Evolutionary conservation across 2,329 filamentous ascomycete genomes (phyloP).

Genomic region (Aspergillus glaucus): DNA sequence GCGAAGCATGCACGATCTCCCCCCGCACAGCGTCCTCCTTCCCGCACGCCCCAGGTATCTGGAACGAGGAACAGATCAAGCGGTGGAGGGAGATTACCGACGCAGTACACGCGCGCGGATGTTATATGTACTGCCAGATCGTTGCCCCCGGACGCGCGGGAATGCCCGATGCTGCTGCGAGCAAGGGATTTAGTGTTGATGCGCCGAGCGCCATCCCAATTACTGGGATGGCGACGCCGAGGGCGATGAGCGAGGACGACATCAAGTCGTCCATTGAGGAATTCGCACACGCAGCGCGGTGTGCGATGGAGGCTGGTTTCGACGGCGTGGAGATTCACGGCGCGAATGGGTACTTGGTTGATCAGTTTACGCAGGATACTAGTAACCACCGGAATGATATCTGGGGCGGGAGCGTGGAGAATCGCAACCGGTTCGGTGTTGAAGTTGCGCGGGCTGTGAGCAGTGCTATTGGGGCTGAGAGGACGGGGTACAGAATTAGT

Average conservation of each 20-base stretch:
- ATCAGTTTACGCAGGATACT: constrained; percentile 45
- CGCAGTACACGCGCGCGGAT: constrained; percentile 55
- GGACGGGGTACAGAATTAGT: constrained; percentile 39
- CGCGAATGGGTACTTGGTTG: constrained; percentile 44
- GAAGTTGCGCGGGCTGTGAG: constrained; percentile 43
- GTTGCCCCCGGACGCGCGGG: constrained; percentile 54
- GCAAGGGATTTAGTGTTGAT: background rate
- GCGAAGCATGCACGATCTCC: constrained; percentile 50
- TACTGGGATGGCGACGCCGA: constrained; percentile 22
- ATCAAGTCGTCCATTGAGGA: constrained; percentile 35
- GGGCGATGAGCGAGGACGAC: constrained; percentile 29
- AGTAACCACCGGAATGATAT: constrained; percentile 43
- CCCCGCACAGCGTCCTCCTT: constrained; percentile 37
- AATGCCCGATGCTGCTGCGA: constrained; percentile 14
- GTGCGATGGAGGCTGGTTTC: constrained; percentile 49
- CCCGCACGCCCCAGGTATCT: constrained; percentile 51
- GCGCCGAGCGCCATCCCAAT: constrained; percentile 30
- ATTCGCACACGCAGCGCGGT: constrained; percentile 38
- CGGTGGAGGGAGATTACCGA: constrained; percentile 55
- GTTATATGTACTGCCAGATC: constrained; percentile 54
- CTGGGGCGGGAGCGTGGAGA: constrained; percentile 46
- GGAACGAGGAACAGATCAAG: constrained; percentile 45
- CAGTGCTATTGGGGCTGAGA: constrained; percentile 36
- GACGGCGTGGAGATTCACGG: constrained; percentile 46
- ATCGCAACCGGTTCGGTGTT: constrained; percentile 47